Conservation (phyloP, 768 basidiomycete species). For the Mycena olivaceomarginata region DNA sequence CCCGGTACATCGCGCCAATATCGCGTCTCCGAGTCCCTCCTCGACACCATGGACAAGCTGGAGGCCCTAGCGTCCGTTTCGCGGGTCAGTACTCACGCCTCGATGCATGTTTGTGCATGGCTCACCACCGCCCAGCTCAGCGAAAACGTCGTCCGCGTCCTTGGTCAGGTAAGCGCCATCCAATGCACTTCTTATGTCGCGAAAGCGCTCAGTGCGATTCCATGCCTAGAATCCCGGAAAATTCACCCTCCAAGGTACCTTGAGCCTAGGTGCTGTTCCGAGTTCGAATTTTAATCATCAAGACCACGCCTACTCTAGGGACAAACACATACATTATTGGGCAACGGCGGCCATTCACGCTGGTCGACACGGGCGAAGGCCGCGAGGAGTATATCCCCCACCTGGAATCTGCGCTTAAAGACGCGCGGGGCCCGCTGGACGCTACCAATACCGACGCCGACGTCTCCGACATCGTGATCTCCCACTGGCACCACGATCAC, state of each 20-base stretch:
- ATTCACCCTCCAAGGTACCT: slow-evolving; percentile 87
- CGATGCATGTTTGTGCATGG: not conserved
- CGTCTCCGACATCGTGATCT: slow-evolving; percentile 93
- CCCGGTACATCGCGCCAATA: not conserved
- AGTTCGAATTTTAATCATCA: too few relatives aligned
- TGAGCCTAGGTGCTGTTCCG: not conserved
- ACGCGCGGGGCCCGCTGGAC: slow-evolving; percentile 53
- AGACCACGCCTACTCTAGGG: slow-evolving; percentile 63
- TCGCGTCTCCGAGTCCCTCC: not conserved
- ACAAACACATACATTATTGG: slow-evolving; percentile 95
- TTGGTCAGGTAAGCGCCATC: slow-evolving; percentile 78
- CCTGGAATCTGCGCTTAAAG: slow-evolving; percentile 77
- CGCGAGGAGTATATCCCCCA: slow-evolving; percentile 78
- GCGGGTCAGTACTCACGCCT: slow-evolving; percentile 61
- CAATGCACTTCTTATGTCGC: not conserved
- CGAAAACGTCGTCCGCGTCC: slow-evolving; percentile 77
- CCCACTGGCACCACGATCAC: slow-evolving; percentile 95
- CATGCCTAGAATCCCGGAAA: slow-evolving; percentile 86
- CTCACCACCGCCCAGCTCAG: slow-evolving; percentile 71
- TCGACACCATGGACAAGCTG: slow-evolving; percentile 66
- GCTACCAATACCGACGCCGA: slow-evolving; percentile 64
- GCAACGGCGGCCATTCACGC: slow-evolving; percentile 79
- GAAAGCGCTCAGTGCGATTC: not conserved
- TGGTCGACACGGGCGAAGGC: slow-evolving; percentile 92
- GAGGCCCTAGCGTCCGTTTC: slow-evolving; percentile 72